phyloP scores from a whole-genome alignment of 2,329 filamentous ascomycete species.

The Ophiostoma piceae region DNA sequence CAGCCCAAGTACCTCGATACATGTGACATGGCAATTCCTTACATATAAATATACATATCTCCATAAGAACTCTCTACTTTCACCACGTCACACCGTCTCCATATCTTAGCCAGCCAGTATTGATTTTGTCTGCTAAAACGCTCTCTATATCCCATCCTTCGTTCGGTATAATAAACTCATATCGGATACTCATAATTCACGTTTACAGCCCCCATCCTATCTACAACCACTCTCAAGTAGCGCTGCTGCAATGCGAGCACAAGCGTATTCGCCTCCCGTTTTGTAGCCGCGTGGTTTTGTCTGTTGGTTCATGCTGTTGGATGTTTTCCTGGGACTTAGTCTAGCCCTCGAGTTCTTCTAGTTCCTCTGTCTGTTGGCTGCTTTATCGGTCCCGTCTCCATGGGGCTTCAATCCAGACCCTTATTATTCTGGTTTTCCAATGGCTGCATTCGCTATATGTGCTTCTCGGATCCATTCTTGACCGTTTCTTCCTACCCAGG shows the following conservation, averaged over 20 bases:
- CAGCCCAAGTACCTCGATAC: background rate
- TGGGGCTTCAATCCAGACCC: background rate
- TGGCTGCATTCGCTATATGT: background rate
- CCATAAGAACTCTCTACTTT: background rate
- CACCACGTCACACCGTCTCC: background rate
- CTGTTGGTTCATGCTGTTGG: slow-evolving; percentile 7
- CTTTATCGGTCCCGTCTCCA: background rate
- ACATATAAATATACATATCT: background rate
- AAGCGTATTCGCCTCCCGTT: background rate
- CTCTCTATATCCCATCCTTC: background rate
- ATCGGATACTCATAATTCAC: background rate
- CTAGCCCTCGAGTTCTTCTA: background rate
- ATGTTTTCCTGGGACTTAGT: background rate
- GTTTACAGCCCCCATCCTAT: background rate
- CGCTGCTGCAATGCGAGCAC: too few species aligned
- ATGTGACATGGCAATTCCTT: background rate
- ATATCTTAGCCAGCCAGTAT: background rate
- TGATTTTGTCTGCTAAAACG: background rate
- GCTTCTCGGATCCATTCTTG: background rate
- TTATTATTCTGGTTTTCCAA: background rate
- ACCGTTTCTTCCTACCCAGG: background rate
- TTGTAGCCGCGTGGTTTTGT: background rate
- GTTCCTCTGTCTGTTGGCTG: background rate
- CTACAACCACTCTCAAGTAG: background rate
- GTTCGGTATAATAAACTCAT: background rate